These are phyloP conservation scores for Fusarium duplospermum DNA, from an alignment of 2,329 filamentous ascomycete species.

Conservation along the genomic window DNA sequence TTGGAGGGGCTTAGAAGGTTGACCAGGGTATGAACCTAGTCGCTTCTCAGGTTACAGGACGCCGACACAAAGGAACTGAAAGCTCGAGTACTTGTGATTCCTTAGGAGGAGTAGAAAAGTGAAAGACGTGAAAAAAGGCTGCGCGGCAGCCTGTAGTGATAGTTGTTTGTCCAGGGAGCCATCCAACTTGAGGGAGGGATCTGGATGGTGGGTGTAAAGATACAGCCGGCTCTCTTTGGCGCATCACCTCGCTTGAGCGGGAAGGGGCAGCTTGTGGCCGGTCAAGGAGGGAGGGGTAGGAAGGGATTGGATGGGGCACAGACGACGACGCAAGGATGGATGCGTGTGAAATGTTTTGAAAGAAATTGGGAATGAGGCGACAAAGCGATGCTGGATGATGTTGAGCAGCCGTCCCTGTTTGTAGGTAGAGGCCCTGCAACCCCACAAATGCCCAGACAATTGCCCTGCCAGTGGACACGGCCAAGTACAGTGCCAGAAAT, in stretches of 20 bases:
- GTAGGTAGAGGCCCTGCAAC: constrained; percentile 30
- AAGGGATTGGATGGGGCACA: neutral
- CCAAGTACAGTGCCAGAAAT: neutral
- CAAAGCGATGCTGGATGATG: constrained; percentile 22
- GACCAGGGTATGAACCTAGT: constrained; percentile 6
- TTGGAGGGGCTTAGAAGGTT: constrained; percentile 3
- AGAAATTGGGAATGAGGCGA: constrained; percentile 13
- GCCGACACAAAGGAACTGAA: neutral
- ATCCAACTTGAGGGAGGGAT: constrained; percentile 25
- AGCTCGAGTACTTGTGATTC: neutral
- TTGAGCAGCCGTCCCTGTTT: constrained; percentile 25
- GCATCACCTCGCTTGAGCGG: constrained; percentile 7
- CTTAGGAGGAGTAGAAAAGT: neutral
- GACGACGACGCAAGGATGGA: neutral
- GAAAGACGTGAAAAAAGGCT: neutral
- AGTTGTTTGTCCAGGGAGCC: constrained; percentile 12
- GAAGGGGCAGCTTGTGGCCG: neutral
- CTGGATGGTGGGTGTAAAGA: constrained; percentile 4
- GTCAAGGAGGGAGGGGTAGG: neutral
- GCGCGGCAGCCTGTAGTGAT: neutral
- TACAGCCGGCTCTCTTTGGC: constrained; percentile 1
- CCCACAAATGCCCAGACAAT: constrained; percentile 29
- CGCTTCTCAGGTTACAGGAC: constrained; percentile 14
- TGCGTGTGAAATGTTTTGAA: constrained; percentile 2
- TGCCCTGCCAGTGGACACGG: constrained; percentile 6